phyloP scores from a whole-genome alignment of 2,329 filamentous ascomycete species.

The Ceratocystis huliohia region DNA sequence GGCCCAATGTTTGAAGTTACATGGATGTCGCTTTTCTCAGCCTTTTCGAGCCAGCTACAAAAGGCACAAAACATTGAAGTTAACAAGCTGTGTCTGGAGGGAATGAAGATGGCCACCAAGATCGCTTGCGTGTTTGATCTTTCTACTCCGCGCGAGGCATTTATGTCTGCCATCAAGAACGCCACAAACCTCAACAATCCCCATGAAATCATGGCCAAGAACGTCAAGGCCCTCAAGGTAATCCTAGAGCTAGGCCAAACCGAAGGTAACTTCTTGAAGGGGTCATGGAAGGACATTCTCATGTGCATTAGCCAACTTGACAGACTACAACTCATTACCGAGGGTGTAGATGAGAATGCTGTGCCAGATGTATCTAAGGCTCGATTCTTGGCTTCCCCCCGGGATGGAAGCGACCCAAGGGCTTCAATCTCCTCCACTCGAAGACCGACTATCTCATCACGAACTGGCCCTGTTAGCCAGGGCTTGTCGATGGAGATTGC shows the following conservation, averaged over 20 bases:
- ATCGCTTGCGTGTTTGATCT: slow-evolving; percentile 91
- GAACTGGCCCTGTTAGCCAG: slow-evolving; percentile 34
- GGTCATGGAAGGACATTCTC: slow-evolving; percentile 90
- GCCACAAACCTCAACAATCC: slow-evolving; percentile 94
- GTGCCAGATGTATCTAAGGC: slow-evolving; percentile 86
- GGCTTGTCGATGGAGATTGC: slow-evolving; percentile 68
- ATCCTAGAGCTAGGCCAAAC: slow-evolving; percentile 84
- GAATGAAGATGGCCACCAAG: slow-evolving; percentile 83
- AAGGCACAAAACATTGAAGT: slow-evolving; percentile 87
- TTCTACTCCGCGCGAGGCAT: slow-evolving; percentile 84
- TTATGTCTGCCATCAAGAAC: slow-evolving; percentile 82
- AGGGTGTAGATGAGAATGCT: slow-evolving; percentile 82
- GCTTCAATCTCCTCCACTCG: slow-evolving; percentile 48
- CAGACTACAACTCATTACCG: slow-evolving; percentile 84
- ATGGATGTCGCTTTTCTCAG: slow-evolving; percentile 98
- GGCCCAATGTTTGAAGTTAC: slow-evolving; percentile 98
- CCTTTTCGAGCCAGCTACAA: slow-evolving; percentile 83
- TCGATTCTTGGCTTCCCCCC: slow-evolving; percentile 51
- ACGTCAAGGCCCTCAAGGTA: slow-evolving; percentile 85
- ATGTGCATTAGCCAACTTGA: slow-evolving; percentile 95
- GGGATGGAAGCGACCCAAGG: slow-evolving; percentile 44
- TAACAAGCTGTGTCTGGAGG: slow-evolving; percentile 84
- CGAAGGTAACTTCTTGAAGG: slow-evolving; percentile 77
- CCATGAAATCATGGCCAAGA: slow-evolving; percentile 89
- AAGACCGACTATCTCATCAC: slow-evolving; percentile 23